These are phyloP conservation scores for Arthrobotrys entomopaga DNA, from an alignment of 2,329 filamentous ascomycete species.

Conservation along the genomic window DNA sequence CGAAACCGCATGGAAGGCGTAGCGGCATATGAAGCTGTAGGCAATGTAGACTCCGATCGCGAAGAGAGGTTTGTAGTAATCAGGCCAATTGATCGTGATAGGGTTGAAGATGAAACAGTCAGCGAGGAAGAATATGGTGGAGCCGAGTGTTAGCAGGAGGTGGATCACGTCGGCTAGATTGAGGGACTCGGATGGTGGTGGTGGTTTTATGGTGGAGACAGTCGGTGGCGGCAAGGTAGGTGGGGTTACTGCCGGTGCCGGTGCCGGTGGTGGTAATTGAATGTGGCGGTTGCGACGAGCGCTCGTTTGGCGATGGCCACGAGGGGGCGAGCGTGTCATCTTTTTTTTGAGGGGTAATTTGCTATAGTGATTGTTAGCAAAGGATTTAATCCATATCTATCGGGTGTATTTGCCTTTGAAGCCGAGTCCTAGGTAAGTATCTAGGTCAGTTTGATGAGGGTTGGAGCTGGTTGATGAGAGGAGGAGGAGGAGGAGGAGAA, in stretches of 20 bases:
- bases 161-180: slow-evolving; percentile 23
- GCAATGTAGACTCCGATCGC: slow-evolving; percentile 11
- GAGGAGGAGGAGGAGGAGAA: no score
- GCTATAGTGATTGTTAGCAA: no score
- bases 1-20: slow-evolving; percentile 5
- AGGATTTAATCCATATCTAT: no score
- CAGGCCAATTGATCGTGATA: slow-evolving; percentile 18
- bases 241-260: neutral
- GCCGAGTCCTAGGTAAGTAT: no score
- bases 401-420: no score
- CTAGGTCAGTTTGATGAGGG: no score
- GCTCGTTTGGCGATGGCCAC: neutral
- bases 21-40: slow-evolving; percentile 30
- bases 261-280: neutral
- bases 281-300: slow-evolving; percentile 1
- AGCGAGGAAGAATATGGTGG: slow-evolving; percentile 21
- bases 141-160: slow-evolving; percentile 7
- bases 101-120: slow-evolving; percentile 34
- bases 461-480: no score
- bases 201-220: neutral
- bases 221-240: neutral
- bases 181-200: neutral
- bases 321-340: neutral
- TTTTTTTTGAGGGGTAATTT: no score
- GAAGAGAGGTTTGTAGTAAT: slow-evolving; percentile 1